Evolutionary conservation across 495 filamentous ascomycete species (phyloP).

Genomic region (Podospora didyma): DNA sequence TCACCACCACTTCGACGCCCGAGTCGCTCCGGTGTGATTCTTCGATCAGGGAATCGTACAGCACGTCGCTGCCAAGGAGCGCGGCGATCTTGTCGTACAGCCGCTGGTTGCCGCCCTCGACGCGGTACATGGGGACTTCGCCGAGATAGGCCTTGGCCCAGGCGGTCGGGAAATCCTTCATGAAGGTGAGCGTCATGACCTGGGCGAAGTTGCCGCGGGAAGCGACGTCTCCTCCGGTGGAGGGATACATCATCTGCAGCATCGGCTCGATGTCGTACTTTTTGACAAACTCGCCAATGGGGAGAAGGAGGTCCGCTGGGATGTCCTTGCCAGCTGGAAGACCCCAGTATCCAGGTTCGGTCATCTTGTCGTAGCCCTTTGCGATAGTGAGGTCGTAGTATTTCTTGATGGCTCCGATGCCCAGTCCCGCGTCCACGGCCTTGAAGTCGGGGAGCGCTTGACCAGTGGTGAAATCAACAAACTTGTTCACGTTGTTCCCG

Average conservation of each 20-base stretch:
- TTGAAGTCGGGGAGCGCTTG: conserved; percentile 14
- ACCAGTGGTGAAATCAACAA: conserved; percentile 42
- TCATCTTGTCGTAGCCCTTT: conserved; percentile 35
- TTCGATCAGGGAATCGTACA: conserved; percentile 32
- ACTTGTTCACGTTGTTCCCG: conserved; percentile 19
- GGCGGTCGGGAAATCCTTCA: conserved; percentile 35
- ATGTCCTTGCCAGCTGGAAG: conserved; percentile 34
- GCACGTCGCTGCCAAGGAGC: conserved; percentile 32
- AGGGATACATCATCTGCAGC: conserved; percentile 30
- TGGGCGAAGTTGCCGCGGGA: conserved; percentile 33
- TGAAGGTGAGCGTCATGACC: conserved; percentile 33
- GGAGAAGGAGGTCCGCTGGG: conserved; percentile 44
- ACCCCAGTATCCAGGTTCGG: conserved; percentile 38
- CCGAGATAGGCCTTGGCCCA: conserved; percentile 27
- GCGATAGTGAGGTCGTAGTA: conserved; percentile 33
- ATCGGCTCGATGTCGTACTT: conserved; percentile 29
- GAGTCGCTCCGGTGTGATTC: conserved; percentile 21
- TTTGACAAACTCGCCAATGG: conserved; percentile 41
- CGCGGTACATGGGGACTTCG: conserved; percentile 23
- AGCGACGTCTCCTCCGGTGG: conserved; percentile 36
- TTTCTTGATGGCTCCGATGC: conserved; percentile 26
- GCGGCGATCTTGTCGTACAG: conserved; percentile 36
- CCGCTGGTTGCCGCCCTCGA: conserved; percentile 34
- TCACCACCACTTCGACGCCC: conserved; percentile 34
- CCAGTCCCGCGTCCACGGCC: conserved; percentile 11